Evolutionary conservation across 768 basidiomycete species (phyloP), one percentile per base, ranked within the genome.

Genomic region (Lyophyllum decastes): DNA sequence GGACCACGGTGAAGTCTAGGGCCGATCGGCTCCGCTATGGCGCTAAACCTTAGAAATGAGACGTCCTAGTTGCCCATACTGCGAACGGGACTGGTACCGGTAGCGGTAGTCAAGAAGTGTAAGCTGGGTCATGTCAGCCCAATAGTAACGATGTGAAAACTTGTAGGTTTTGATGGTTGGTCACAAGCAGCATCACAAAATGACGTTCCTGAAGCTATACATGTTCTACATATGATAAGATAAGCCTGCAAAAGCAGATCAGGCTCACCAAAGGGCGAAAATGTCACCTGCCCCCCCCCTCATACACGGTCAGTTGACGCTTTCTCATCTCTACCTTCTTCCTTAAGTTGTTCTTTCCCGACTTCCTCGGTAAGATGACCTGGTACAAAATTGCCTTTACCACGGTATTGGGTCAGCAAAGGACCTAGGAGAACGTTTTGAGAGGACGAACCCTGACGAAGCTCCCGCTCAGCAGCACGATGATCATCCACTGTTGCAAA

Each of bases 401-500:
- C 35, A 16, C 10, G 4, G n/a, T 43, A 11, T 22, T 5, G 7
- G n/a, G 12, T 43, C 35, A 38, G n/a, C 4, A 19, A 4, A 19
- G 6, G 41, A 19, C 41, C 41, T 10, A 2, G 12, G 41, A 43
- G n/a, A 16, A 12, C 38, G 6, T 19, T 19, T 4, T 43, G 6
- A n/a, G 21, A 35, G 10, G 8, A 25, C 64, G 19, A 45, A 75
- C 78, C 77, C 69, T 73, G 57, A 2, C 75, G 71, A 11, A 78
- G 72, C 44, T 78, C 74, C 25, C 72, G 55, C 60, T 78, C 77
- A 4, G 73, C 75, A 4, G 70, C 72, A 10, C 60, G 62, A 44
- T 62, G 72, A 55, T 77, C 73, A n/a, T 66, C 68, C 22, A 72
- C 70, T 41, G 72, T 71, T 21, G 73, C 71, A 57, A 73, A 78